Evolutionary conservation across 495 filamentous ascomycete genomes (phyloP), one percentile per base, ranked within the genome.

Genomic region (Penicillium robsamsonii): DNA sequence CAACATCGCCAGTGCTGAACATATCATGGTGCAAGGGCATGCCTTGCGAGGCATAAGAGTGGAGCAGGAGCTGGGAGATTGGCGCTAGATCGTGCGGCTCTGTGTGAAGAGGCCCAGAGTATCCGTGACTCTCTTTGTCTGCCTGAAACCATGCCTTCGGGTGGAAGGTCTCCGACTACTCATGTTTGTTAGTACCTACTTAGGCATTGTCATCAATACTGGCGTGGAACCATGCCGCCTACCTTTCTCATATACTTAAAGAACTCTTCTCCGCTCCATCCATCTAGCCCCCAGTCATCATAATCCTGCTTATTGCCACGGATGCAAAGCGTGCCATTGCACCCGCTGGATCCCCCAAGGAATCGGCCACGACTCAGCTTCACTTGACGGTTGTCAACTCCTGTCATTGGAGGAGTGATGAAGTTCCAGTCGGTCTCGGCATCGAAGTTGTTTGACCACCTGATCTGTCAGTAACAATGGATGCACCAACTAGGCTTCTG

Each of bases 321-420:
- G 37, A 86, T 75, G 64, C 81, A 84, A n/a, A 83, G 75, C 35
- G 79, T 86, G 50, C 82, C 83, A 69, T 87, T 88, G 55, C 80
- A 78, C 15, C 79, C 82, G 56, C 76, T 81, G 45, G 73, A 80
- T 5, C 84, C 84, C 24, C 85, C 81, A 15, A 88, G 75, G 53
- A 81, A 79, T 52, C 76, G 80, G 31, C 84, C 85, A 46, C 83
- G 77, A 43, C 79, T 85, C 50, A 81, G 72, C 58, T 85, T 83
- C 55, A 82, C 78, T 48, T 78, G 75, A 37, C 82, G 77, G 38
- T 79, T 72, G 42, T 81, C 71, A 25, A 83, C 76, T 4, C 79
- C 81, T 5, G 73, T 58, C 58, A 78, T 81, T 0, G 82, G 79
- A 22, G 79, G 78, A 3, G 80, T 84, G 60, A 81, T 63, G 24